Percentiles rank a stretch among this genome's conserved stretches.
phyloP scores from a whole-genome alignment of 2,329 filamentous ascomycete genomes.

The Blumeriella jaapii region DNA sequence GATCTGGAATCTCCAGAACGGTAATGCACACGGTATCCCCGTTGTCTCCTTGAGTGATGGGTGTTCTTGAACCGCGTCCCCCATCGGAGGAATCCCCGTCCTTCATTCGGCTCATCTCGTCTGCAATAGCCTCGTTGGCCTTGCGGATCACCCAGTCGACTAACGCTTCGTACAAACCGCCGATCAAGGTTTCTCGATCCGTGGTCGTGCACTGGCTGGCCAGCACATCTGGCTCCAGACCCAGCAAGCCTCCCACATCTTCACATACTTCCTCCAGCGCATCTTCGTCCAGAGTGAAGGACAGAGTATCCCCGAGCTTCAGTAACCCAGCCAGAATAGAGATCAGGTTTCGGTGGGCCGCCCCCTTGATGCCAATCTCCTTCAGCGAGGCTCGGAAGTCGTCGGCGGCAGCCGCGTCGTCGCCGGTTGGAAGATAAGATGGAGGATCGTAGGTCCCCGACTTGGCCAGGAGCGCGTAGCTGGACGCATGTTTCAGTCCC shows the following conservation, averaged over 20 bases:
- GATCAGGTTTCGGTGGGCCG: slow-evolving; percentile 69
- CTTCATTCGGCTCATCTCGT: slow-evolving; percentile 57
- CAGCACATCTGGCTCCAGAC: slow-evolving; percentile 76
- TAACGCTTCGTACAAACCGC: slow-evolving; percentile 81
- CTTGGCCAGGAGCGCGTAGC: slow-evolving; percentile 67
- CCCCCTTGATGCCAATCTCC: slow-evolving; percentile 86
- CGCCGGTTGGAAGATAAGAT: slow-evolving; percentile 79
- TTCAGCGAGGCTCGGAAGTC: slow-evolving; percentile 83
- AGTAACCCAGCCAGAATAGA: slow-evolving; percentile 76
- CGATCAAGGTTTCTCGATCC: slow-evolving; percentile 72
- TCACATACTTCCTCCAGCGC: slow-evolving; percentile 77
- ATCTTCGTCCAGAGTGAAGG: slow-evolving; percentile 75
- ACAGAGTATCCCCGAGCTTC: slow-evolving; percentile 83
- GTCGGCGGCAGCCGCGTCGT: slow-evolving; percentile 85
- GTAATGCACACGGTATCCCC: slow-evolving; percentile 83
- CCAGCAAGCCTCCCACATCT: slow-evolving; percentile 77
- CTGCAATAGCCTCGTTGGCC: slow-evolving; percentile 74
- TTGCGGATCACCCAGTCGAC: slow-evolving; percentile 91
- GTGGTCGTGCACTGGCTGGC: slow-evolving; percentile 69
- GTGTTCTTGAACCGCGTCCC: slow-evolving; percentile 47
- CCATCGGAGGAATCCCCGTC: slow-evolving; percentile 60
- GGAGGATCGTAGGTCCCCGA: slow-evolving; percentile 82
- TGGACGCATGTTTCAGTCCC: slow-evolving; percentile 62
- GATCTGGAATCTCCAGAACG: slow-evolving; percentile 73
- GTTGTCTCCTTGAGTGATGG: slow-evolving; percentile 56